Conservation (phyloP, 768 basidiomycete genomes). For the Clavaria fumosa region DNA sequence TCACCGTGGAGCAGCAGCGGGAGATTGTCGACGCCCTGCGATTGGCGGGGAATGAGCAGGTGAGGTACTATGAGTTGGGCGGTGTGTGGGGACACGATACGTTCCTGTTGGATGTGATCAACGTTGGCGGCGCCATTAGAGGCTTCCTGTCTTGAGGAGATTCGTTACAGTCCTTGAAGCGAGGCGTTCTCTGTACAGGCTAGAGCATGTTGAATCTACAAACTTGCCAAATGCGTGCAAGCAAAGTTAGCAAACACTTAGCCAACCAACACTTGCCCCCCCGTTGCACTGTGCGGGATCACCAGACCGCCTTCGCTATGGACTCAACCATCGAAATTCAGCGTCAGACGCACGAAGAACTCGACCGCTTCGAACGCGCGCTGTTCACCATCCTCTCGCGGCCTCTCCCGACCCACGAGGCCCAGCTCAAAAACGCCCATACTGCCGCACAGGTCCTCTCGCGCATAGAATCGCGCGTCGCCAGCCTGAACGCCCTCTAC, state of each 20-base stretch:
- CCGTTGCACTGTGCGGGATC: no score
- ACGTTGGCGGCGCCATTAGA: conserved; percentile 82
- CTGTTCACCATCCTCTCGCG: conserved; percentile 73
- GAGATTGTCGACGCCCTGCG: conserved; percentile 88
- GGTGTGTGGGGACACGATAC: conserved; percentile 99
- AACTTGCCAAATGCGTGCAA: no score
- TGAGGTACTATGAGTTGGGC: conserved; percentile 94
- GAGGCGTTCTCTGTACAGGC: no score
- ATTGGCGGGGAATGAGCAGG: conserved; percentile 74
- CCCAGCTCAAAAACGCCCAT: conserved; percentile 63
- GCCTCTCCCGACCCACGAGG: conserved; percentile 44
- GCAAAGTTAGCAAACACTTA: no score
- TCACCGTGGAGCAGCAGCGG: conserved; percentile 93
- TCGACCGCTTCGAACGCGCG: conserved; percentile 81
- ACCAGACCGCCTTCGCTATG: conserved; percentile 47
- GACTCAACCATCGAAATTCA: conserved; percentile 91
- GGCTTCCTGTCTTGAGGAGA: conserved; percentile 57
- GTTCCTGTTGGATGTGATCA: conserved; percentile 82
- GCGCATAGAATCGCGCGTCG: conserved; percentile 57
- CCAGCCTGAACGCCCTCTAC: conserved; percentile 56
- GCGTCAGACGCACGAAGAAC: conserved; percentile 89
- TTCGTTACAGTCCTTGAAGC: no score
- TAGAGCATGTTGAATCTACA: no score
- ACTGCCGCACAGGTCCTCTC: conserved; percentile 81
- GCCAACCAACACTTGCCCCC: no score